Percentiles rank a stretch among this genome's conserved stretches.
phyloP scores from a whole-genome alignment of 371 early-diverging fungal genomes.

The Entomophthora muscae region DNA sequence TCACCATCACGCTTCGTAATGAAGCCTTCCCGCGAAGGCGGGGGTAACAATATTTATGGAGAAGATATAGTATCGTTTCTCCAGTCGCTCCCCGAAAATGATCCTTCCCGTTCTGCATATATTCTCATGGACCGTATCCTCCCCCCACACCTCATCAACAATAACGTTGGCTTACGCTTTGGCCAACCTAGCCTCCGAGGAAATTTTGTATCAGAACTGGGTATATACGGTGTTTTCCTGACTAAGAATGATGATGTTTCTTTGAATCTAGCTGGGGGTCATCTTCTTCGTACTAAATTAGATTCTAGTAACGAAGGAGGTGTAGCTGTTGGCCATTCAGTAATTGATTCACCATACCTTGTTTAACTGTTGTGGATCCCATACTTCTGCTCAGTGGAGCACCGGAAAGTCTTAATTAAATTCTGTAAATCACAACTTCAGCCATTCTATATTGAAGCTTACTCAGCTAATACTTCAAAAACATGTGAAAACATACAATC shows the following conservation, averaged over 20 bases:
- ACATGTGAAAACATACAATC: too few relatives aligned
- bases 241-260: conserved; percentile 25
- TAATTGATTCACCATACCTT: conserved; percentile 73
- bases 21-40: conserved; percentile 96
- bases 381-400: too few relatives aligned
- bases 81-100: conserved; percentile 27
- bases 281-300: conserved; percentile 83
- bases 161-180: conserved; percentile 60
- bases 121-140: conserved; percentile 84
- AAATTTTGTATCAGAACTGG: conserved; percentile 78
- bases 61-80: conserved; percentile 51
- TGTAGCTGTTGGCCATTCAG: conserved; percentile 95
- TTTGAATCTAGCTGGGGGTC: conserved; percentile 69
- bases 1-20: conserved; percentile 56
- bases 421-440: too few relatives aligned
- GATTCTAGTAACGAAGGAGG: conserved; percentile 81
- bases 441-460: too few relatives aligned
- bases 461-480: too few relatives aligned
- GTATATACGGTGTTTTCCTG: conserved; percentile 81
- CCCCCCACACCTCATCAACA: conserved; percentile 39
- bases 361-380: too few relatives aligned
- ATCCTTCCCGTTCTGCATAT: conserved; percentile 24
- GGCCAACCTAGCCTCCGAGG: conserved; percentile 43
- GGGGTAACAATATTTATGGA: conserved; percentile 89
- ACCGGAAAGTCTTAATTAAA: too few relatives aligned